phyloP scores from a whole-genome alignment of 345 rosid genomes.

The Murraya koenigii region DNA sequence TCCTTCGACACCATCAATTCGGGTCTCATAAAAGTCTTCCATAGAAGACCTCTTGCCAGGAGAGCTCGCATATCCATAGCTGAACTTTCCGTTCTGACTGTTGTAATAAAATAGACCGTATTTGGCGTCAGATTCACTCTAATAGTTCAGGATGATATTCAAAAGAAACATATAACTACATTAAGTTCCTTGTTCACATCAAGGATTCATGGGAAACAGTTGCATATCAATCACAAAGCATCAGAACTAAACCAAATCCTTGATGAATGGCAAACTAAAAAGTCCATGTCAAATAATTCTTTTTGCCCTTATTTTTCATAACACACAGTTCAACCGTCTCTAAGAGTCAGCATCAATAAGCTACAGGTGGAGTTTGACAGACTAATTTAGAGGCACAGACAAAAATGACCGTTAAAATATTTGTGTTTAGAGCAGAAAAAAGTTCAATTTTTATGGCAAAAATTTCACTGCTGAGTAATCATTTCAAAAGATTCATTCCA shows the following conservation, averaged over 20 bases:
- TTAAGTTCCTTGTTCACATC: not conserved
- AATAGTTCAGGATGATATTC: not conserved
- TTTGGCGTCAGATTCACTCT: slow-evolving; percentile 7
- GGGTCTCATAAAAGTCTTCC: slow-evolving; percentile 98
- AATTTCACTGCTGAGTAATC: not conserved
- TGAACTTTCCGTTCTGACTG: slow-evolving; percentile 94
- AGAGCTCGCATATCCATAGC: slow-evolving; percentile 98
- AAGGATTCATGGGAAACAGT: not conserved
- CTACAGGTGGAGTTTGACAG: not conserved
- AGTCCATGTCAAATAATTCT: not conserved
- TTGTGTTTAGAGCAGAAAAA: not conserved
- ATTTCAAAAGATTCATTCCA: not conserved
- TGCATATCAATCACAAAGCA: not conserved
- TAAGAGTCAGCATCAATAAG: not conserved
- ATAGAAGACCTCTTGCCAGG: slow-evolving; percentile 95
- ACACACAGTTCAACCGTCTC: not conserved
- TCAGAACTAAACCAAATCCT: not conserved
- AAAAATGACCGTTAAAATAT: not conserved
- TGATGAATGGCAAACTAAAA: not conserved
- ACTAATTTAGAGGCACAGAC: not conserved
- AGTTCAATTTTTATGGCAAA: not conserved
- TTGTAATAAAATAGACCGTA: slow-evolving; percentile 18
- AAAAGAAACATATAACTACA: not conserved
- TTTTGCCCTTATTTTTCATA: not conserved
- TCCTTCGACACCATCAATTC: slow-evolving; percentile 89